These are phyloP conservation scores for Pestalotiopsis sp. DNA, from an alignment of 2,329 filamentous ascomycete genomes.

Conservation along the genomic window DNA sequence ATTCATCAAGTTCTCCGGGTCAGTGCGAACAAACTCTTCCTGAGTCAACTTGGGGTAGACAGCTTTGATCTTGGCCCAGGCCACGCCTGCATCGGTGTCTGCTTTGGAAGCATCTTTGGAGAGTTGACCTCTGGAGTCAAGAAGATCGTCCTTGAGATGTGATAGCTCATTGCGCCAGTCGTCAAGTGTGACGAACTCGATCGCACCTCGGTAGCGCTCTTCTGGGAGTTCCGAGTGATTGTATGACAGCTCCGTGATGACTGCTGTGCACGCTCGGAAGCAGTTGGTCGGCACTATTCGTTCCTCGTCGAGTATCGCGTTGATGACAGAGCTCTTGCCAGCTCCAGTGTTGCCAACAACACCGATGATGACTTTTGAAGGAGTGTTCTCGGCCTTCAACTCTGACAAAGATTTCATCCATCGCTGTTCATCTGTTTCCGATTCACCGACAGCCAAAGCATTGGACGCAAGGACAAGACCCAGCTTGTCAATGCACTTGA, in stretches of 20 bases:
- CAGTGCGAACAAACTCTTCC: constrained; percentile 26
- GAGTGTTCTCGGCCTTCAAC: constrained; percentile 38
- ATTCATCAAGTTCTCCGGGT: constrained; percentile 42
- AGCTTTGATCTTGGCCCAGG: constrained; percentile 30
- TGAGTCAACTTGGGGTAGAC: constrained; percentile 29
- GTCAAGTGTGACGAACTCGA: constrained; percentile 28
- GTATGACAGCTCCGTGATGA: constrained; percentile 29
- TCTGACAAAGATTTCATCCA: constrained; percentile 45
- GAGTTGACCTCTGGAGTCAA: constrained; percentile 25
- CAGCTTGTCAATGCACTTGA: background rate
- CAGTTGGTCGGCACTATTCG: constrained; percentile 42
- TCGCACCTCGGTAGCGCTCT: constrained; percentile 28
- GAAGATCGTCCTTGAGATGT: constrained; percentile 24
- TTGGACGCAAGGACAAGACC: background rate
- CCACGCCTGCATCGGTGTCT: constrained; percentile 29
- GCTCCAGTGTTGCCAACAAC: constrained; percentile 30
- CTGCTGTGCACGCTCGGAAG: constrained; percentile 30
- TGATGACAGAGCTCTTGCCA: constrained; percentile 27
- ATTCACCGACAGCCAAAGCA: background rate
- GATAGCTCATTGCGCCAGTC: constrained; percentile 28
- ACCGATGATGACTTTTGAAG: constrained; percentile 50
- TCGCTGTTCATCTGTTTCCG: background rate
- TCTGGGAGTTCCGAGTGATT: constrained; percentile 28
- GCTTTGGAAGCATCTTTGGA: constrained; percentile 21
- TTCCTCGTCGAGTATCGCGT: constrained; percentile 30